These are phyloP conservation scores for Brasenia schreberi DNA, from an alignment of 164 flowering plant genomes.

Conservation along the genomic window DNA sequence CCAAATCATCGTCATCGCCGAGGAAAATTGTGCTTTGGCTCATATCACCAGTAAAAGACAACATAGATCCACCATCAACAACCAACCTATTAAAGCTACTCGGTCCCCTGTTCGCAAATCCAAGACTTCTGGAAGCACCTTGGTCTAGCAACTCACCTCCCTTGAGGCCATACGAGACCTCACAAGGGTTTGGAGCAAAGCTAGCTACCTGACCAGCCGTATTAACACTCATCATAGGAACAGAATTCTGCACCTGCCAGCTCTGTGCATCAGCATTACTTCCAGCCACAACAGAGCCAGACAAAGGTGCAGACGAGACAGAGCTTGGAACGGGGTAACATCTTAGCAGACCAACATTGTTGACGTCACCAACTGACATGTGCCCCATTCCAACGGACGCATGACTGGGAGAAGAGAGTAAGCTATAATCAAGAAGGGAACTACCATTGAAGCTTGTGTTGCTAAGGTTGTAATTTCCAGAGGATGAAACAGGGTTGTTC, in stretches of 20 bases:
- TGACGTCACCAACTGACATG: conserved; percentile 19
- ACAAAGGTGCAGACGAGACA: conserved; percentile 27
- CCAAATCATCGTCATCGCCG: conserved; percentile 18
- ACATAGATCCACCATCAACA: conserved; percentile 32
- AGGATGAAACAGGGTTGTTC: conserved; percentile 18
- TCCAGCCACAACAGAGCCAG: conserved; percentile 24
- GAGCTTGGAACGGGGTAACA: conserved; percentile 21
- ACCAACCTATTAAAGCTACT: conserved; percentile 46
- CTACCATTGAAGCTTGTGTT: conserved; percentile 27
- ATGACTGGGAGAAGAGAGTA: conserved; percentile 32
- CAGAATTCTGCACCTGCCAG: conserved; percentile 27
- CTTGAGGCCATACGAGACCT: conserved; percentile 20
- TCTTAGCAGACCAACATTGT: conserved; percentile 17
- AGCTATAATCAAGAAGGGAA: conserved; percentile 24
- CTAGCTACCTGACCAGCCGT: conserved; percentile 20
- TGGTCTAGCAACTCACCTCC: conserved; percentile 23
- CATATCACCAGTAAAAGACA: conserved; percentile 8
- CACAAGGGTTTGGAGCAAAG: conserved; percentile 15
- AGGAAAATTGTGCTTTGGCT: conserved; percentile 16
- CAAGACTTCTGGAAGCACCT: conserved; percentile 25
- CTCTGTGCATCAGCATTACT: conserved; percentile 6
- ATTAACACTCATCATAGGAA: conserved; percentile 9
- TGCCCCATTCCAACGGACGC: conserved; percentile 24
- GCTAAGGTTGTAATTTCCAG: conserved; percentile 1
- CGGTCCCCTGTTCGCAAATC: conserved; percentile 42